Conservation (phyloP, 1,284 basidiomycete species). For the Marasmius sp. region DNA sequence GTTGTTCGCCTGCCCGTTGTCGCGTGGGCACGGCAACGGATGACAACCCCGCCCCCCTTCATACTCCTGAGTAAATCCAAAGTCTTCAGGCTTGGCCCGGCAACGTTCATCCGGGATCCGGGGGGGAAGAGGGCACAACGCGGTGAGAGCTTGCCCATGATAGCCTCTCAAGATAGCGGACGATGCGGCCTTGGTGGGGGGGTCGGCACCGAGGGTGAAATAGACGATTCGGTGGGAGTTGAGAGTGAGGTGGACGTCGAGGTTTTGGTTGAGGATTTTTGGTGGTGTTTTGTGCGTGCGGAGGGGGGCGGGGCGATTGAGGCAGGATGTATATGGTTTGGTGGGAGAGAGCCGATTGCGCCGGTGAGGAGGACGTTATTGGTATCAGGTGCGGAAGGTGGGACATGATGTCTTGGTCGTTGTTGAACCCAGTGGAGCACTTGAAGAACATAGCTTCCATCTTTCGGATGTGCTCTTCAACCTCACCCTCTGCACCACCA, state of each 20-base stretch:
- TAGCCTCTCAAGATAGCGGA: no score
- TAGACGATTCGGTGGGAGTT: not conserved
- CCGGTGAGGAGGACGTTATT: not conserved
- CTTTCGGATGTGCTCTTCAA: not conserved
- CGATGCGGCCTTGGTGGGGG: conserved; percentile 9
- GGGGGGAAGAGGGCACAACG: no score
- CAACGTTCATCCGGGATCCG: no score
- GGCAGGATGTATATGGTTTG: not conserved
- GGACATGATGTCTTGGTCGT: not conserved
- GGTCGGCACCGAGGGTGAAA: not conserved
- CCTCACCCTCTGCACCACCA: no score
- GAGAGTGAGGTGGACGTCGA: not conserved
- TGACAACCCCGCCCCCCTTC: no score
- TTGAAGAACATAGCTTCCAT: conserved; percentile 7
- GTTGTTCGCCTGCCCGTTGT: no score
- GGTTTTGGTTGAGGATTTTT: not conserved
- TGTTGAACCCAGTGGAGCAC: conserved; percentile 1
- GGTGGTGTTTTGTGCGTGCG: not conserved
- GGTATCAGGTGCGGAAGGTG: no score
- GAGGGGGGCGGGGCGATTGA: not conserved
- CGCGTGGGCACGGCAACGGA: no score
- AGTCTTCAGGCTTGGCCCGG: no score
- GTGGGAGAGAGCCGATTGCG: not conserved
- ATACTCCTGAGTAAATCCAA: no score
- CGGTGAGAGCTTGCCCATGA: no score